These are phyloP conservation scores for Ogataea populi-albae DNA, from an alignment of 805 yeast species.

Conservation along the genomic window DNA sequence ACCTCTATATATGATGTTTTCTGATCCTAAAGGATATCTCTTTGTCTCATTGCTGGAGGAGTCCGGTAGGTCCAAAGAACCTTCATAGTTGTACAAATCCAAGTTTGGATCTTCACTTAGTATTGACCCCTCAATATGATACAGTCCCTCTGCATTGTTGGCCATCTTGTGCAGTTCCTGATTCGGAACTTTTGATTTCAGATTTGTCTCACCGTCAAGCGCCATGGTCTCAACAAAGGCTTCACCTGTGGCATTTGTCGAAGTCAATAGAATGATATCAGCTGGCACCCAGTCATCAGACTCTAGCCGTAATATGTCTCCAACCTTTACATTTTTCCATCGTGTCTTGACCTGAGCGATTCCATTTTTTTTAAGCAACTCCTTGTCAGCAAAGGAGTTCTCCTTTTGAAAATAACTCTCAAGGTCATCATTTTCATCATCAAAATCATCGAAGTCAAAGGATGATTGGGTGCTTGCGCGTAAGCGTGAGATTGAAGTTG, in stretches of 20 bases:
- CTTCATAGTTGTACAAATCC: constrained; percentile 91
- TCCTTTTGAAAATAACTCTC: constrained; percentile 11
- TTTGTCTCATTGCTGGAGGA: constrained; percentile 28
- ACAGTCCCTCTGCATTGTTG: constrained; percentile 48
- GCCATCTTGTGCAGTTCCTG: constrained; percentile 54
- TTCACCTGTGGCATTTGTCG: constrained; percentile 60
- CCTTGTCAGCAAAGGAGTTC: constrained; percentile 26
- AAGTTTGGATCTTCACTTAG: constrained; percentile 88
- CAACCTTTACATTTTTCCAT: constrained; percentile 87
- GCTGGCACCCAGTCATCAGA: constrained; percentile 96
- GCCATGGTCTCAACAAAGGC: constrained; percentile 94
- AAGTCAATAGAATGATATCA: constrained; percentile 71
- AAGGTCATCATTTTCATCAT: constrained; percentile 15
- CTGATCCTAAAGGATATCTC: constrained; percentile 65
- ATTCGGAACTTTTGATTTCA: constrained; percentile 72
- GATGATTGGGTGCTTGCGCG: constrained; percentile 26
- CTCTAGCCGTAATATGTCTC: constrained; percentile 69
- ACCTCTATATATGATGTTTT: constrained; percentile 88
- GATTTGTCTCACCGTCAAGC: constrained; percentile 93
- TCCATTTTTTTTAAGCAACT: constrained; percentile 16
- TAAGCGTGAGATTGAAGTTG: constrained; percentile 28
- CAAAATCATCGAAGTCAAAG: constrained; percentile 17
- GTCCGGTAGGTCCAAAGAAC: constrained; percentile 47
- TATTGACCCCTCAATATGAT: constrained; percentile 48
- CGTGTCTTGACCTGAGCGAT: constrained; percentile 24